These are phyloP conservation scores for Fraxinus anomala DNA, from an alignment of 257 asterid species.

Conservation along the genomic window DNA sequence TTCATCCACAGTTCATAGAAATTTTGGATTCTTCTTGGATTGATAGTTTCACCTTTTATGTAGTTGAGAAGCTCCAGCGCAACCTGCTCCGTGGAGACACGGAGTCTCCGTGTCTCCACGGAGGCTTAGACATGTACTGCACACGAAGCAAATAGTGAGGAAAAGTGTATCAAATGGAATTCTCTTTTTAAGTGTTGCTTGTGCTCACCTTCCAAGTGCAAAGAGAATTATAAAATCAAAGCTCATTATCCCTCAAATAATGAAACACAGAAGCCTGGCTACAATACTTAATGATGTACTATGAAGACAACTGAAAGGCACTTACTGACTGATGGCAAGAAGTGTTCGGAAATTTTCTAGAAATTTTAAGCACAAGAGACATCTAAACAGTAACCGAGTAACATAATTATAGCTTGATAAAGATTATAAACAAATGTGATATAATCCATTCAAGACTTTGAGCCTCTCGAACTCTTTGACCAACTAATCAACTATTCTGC, in stretches of 20 bases:
- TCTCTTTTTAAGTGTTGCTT: neutral
- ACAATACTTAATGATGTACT: neutral
- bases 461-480: neutral
- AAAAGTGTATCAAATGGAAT: neutral
- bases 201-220: neutral
- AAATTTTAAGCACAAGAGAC: neutral
- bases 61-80: conserved; percentile 59
- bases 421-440: neutral
- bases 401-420: neutral
- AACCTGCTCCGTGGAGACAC: conserved; percentile 41
- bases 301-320: neutral
- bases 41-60: conserved; percentile 49
- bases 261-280: neutral
- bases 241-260: neutral
- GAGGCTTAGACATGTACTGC: no score
- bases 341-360: no score
- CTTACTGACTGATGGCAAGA: neutral
- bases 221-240: no score
- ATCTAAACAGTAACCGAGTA: neutral
- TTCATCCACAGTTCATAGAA: conserved; percentile 72
- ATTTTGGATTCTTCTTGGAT: conserved; percentile 37
- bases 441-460: neutral
- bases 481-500: neutral
- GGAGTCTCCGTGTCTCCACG: no score
- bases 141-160: neutral